phyloP scores from a whole-genome alignment of 2,329 filamentous ascomycete species.

The Alternaria sp. region DNA sequence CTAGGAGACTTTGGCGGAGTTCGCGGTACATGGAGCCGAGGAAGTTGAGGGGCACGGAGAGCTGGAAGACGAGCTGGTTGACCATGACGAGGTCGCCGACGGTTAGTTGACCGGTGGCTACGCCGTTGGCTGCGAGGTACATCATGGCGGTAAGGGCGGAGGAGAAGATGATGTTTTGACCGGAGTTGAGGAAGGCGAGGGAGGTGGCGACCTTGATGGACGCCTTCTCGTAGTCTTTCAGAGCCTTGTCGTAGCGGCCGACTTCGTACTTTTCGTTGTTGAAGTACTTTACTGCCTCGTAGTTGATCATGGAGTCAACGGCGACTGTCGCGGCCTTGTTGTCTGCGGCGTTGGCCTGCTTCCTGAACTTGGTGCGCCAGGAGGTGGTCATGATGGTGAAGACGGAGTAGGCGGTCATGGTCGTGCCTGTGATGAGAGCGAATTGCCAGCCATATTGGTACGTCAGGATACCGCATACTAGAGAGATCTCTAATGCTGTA shows the following conservation, averaged over 20 bases:
- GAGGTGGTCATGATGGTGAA: slow-evolving; percentile 97
- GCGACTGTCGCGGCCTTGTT: slow-evolving; percentile 95
- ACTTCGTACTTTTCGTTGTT: slow-evolving; percentile 98
- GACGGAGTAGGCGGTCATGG: slow-evolving; percentile 93
- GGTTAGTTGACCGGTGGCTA: slow-evolving; percentile 79
- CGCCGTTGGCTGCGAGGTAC: slow-evolving; percentile 92
- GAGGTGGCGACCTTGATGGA: slow-evolving; percentile 98
- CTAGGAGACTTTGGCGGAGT: slow-evolving; percentile 88
- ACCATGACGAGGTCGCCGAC: slow-evolving; percentile 98
- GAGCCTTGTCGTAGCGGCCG: slow-evolving; percentile 82
- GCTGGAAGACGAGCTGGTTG: slow-evolving; percentile 97
- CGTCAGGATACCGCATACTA: slow-evolving; percentile 95
- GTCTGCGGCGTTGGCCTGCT: slow-evolving; percentile 93
- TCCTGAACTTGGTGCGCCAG: slow-evolving; percentile 95
- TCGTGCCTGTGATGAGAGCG: slow-evolving; percentile 84
- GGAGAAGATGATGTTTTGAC: slow-evolving; percentile 97
- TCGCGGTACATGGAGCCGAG: slow-evolving; percentile 97
- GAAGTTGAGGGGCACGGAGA: slow-evolving; percentile 96
- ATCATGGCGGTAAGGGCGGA: slow-evolving; percentile 95
- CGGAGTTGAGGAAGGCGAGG: slow-evolving; percentile 87
- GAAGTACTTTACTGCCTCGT: slow-evolving; percentile 99
- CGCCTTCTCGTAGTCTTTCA: slow-evolving; percentile 86
- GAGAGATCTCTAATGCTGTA: slow-evolving; percentile 88
- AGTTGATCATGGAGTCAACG: slow-evolving; percentile 97
- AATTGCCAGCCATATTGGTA: slow-evolving; percentile 95